phyloP scores from a whole-genome alignment of 2,329 filamentous ascomycete species.

The Basipetospora chlamydospora region DNA sequence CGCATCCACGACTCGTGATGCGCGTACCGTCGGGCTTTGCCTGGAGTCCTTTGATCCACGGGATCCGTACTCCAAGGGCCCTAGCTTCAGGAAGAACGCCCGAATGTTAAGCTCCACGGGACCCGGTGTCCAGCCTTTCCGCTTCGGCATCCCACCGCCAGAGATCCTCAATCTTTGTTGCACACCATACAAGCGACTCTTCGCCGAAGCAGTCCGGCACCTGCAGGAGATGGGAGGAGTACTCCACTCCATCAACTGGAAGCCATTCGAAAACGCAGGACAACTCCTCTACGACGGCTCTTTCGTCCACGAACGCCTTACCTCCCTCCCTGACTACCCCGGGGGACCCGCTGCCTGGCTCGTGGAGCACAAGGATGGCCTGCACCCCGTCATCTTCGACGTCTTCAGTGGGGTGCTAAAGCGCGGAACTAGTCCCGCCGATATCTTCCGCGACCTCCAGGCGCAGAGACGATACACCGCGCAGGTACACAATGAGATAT shows the following conservation, averaged over 20 bases:
- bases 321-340: conserved; percentile 22
- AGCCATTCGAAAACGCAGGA: conserved; percentile 34
- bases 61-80: conserved; percentile 39
- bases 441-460: conserved; percentile 34
- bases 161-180: conserved; percentile 25
- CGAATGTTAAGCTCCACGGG: conserved; percentile 7
- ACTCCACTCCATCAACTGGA: conserved; percentile 29
- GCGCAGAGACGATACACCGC: conserved; percentile 24
- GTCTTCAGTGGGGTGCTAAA: conserved; percentile 25
- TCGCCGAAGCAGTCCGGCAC: conserved; percentile 19
- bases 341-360: conserved; percentile 13
- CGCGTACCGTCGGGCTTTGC: conserved; percentile 31
- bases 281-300: conserved; percentile 41
- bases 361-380: conserved; percentile 22
- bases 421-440: conserved; percentile 21
- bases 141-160: conserved; percentile 31
- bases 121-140: conserved; percentile 19
- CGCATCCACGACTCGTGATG: conserved; percentile 32
- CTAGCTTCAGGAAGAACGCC: conserved; percentile 32
- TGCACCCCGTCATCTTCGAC: conserved; percentile 28
- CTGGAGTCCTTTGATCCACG: conserved; percentile 30
- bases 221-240: conserved; percentile 25
- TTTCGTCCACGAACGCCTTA: conserved; percentile 42
- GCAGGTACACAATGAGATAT: conserved; percentile 14
- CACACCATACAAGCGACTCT: conserved; percentile 25